Evolutionary conservation across 2,329 filamentous ascomycete genomes (phyloP), one percentile per base, ranked within the genome.

Genomic region (Cercospora sp.): DNA sequence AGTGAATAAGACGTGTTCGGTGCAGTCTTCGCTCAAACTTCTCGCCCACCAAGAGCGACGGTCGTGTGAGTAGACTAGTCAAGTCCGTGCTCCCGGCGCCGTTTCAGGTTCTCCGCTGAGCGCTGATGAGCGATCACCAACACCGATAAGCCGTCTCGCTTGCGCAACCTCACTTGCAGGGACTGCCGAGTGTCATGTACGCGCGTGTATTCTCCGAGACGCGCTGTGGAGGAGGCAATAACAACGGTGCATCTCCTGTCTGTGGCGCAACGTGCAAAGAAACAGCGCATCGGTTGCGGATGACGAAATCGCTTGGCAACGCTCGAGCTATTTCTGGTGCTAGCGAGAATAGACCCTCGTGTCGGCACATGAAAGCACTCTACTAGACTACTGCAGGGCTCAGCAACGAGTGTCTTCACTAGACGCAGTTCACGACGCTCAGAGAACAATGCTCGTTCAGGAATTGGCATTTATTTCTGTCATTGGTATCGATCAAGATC

Each of bases 1-100:
- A 53, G 61, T 63, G 61, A 63, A 63, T 57, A 65, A 65, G 62
- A 40, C 49, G 43, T 53, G 51, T 58, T 45, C 45, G 61, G 45
- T 55, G 61, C 30, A 49, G 60, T 63, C 30, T 55, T 63, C 49
- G 61, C n/a, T 55, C 30, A 63, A 40, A 37, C 45, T 45, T 51
- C 61, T 40, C 30, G 61, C 30, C 45, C 43, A 63, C 45, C 45
- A 63, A 63, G 61, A 51, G 45, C 32, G 49, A 63, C 32, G 43
- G 60, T 34, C 60, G 60, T 62, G 60, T 62, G 60, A 62, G 60
- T 62, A 58, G 55, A 34, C 28, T 58, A 18, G 55, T 24, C 28
- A 32, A 21, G 60, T 62, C 60, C 37, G 60, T 49, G 60, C 40
- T 6, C 37, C 34, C 26, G 21, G 37, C 21, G 24, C 28, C 60